Evolutionary conservation across 139 green algal species (phyloP), one percentile per base, ranked within the genome.

Genomic region (Coccomyxa sp.): DNA sequence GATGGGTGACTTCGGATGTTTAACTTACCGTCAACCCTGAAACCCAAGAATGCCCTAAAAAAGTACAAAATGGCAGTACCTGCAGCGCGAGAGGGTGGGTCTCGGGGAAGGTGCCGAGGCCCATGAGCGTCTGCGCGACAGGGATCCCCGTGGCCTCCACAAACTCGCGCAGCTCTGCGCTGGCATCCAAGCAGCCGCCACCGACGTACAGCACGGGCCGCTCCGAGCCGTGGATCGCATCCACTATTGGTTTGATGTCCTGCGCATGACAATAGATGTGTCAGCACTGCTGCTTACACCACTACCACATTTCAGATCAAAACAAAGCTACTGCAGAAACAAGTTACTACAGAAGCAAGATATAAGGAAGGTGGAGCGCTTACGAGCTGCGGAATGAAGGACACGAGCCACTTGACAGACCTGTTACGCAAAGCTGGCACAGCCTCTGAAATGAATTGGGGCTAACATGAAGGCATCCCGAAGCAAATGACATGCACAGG

Each of bases 111-210:
- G 89, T 77, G 15, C 96, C 96, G 57, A 99, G 91, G 82, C 95
- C 95, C 97, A 99, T 99, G 63, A 99, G 92, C 1, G 97, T 99
- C 45, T 92, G 89, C 0, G 92, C 91, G 27, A 98, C 92, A 13
- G 97, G 97, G 75, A 98, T 96, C 80, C 92, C 93, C 0, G 93
- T 97, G 31, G 80, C 83, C 11, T 74, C 14, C 28, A 94, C 92
- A 87, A 99, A 96, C 88, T 97, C 90, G 1, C 85, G 81, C 77
- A 99, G 80, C 87, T 98, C 96, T 0, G 82, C 71, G 15, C 90
- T 78, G 38, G 88, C 85, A 80, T 98, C 90, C 31, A 98, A 83
- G 91, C 92, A 97, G 77, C 97, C 97, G 31, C 97, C 97, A 66
- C 97, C 97, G 66, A 94, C 86, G 82, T 98, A 98, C 30, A 97